phyloP scores from a whole-genome alignment of 2,329 filamentous ascomycete genomes.

The Venturia effusa region DNA sequence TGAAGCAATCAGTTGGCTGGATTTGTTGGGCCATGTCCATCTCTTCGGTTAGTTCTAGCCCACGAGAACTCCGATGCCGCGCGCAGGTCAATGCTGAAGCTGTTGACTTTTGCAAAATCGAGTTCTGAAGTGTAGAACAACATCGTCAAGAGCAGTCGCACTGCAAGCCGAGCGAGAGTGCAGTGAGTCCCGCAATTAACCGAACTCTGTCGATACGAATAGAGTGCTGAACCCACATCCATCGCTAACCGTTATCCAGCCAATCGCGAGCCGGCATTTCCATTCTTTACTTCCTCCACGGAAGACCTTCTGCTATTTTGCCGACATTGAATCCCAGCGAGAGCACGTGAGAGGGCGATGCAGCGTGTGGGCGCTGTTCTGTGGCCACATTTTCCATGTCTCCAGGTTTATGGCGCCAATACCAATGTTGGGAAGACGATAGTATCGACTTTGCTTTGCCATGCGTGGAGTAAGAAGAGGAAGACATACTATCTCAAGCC shows the following conservation, averaged over 20 bases:
- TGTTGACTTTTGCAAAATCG: neutral
- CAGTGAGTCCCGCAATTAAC: neutral
- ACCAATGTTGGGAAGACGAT: slow-evolving; percentile 81
- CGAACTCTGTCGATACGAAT: neutral
- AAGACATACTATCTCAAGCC: slow-evolving; percentile 63
- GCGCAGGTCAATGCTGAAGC: neutral
- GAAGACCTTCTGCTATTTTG: neutral
- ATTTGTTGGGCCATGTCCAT: neutral
- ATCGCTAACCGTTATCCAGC: neutral
- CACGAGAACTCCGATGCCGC: neutral
- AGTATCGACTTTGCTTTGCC: slow-evolving; percentile 61
- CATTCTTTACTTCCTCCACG: neutral
- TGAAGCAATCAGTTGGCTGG: neutral
- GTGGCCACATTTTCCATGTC: slow-evolving; percentile 56
- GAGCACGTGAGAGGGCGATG: neutral
- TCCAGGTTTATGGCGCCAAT: slow-evolving; percentile 75
- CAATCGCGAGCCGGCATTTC: neutral
- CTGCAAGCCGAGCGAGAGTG: neutral
- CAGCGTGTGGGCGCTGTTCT: slow-evolving; percentile 46
- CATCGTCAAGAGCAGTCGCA: neutral
- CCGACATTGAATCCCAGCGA: slow-evolving; percentile 19
- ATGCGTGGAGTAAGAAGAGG: slow-evolving; percentile 42
- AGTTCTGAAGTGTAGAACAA: neutral
- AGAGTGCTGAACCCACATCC: neutral
- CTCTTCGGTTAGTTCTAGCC: neutral